Evolutionary conservation across 1,139 yeast species (phyloP).

Genomic region (Komagataea norvegica): DNA sequence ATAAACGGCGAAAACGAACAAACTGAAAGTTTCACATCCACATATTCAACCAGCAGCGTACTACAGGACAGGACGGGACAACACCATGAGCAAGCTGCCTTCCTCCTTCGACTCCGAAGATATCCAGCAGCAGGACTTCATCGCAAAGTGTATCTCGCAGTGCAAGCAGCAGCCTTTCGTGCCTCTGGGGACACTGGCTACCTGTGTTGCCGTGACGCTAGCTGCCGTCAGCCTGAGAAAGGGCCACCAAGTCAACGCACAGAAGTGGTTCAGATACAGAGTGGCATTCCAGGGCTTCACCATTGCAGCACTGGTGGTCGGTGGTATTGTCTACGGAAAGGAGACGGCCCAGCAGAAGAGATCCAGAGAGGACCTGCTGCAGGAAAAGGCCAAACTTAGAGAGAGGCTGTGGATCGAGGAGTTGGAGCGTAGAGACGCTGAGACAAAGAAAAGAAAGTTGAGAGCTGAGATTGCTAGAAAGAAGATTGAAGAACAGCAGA

Average conservation of each 20-base stretch:
- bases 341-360: slow-evolving; percentile 34
- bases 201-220: slow-evolving; percentile 73
- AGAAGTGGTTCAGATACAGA: slow-evolving; percentile 84
- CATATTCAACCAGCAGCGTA: no score
- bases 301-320: slow-evolving; percentile 72
- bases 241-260: slow-evolving; percentile 74
- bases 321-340: slow-evolving; percentile 60
- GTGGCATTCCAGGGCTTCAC: slow-evolving; percentile 84
- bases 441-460: slow-evolving; percentile 59
- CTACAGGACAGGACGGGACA: no score
- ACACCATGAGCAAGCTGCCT: slow-evolving; percentile 31
- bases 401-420: slow-evolving; percentile 90
- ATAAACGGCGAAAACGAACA: no score
- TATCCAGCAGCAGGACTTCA: slow-evolving; percentile 28
- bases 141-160: slow-evolving; percentile 32
- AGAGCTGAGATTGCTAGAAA: slow-evolving; percentile 45
- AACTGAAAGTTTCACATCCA: no score
- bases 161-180: slow-evolving; percentile 75
- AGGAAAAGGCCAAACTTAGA: slow-evolving; percentile 77
- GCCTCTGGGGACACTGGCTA: slow-evolving; percentile 74
- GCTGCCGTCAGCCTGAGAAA: slow-evolving; percentile 72
- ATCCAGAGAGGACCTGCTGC: slow-evolving; percentile 54
- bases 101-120: slow-evolving; percentile 31
- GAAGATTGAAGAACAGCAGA: slow-evolving; percentile 32
- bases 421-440: slow-evolving; percentile 76